A percentile compares a stretch with the other conserved stretches of the same genome.
Evolutionary conservation across 2,329 filamentous ascomycete genomes (phyloP).

Genomic region (Phyllosticta citrichinensis): DNA sequence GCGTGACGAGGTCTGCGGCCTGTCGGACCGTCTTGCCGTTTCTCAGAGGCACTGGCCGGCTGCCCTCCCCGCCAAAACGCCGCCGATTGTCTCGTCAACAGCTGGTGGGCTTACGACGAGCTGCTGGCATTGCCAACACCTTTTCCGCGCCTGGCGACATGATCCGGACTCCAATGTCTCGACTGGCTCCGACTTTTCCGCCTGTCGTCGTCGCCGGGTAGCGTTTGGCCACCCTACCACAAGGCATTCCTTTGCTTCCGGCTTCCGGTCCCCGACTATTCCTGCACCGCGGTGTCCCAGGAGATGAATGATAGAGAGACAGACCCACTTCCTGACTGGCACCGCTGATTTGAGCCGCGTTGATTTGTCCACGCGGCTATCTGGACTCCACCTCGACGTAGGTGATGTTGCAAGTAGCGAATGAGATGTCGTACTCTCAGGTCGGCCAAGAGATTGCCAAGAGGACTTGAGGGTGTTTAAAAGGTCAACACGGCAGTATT

Average conservation of each 20-base stretch:
- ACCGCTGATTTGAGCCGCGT: neutral
- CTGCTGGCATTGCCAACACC: neutral
- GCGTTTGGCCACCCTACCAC: neutral
- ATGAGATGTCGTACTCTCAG: neutral
- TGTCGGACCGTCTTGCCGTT: neutral
- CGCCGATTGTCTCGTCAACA: neutral
- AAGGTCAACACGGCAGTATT: neutral
- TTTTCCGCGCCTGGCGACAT: neutral
- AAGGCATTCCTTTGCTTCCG: neutral
- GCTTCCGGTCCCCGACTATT: neutral
- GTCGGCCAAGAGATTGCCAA: neutral
- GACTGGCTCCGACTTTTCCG: neutral
- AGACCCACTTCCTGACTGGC: neutral
- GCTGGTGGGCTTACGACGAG: neutral
- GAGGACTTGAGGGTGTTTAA: neutral
- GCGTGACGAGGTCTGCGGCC: neutral
- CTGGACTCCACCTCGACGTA: neutral
- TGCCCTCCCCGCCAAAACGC: neutral
- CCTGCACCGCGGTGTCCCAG: neutral
- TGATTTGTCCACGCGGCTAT: neutral
- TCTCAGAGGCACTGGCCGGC: neutral
- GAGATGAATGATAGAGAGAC: neutral
- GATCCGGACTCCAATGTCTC: neutral
- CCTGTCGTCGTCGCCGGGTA: neutral
- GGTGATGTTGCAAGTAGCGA: neutral